Percentiles rank a stretch among this genome's conserved stretches.
Evolutionary conservation across 73 alveolate genomes (phyloP).

Genomic region (Paramecium primaurelia): DNA sequence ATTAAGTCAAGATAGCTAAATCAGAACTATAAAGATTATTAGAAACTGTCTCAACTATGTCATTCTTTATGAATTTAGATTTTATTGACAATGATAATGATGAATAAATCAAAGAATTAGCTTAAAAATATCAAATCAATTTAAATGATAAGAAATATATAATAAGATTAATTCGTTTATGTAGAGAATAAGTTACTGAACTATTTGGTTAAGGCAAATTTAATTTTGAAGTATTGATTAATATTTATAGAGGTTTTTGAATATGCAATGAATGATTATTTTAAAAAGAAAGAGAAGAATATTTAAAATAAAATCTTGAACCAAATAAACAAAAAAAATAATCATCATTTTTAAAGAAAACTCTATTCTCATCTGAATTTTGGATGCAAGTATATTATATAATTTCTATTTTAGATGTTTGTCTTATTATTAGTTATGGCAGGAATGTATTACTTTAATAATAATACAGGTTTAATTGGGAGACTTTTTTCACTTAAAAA

Average conservation of each 20-base stretch:
- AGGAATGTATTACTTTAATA: conserved; percentile 25
- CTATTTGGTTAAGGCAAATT: conserved; percentile 45
- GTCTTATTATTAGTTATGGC: not conserved
- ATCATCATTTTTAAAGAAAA: not conserved
- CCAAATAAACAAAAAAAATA: not conserved
- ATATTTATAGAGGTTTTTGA: not conserved
- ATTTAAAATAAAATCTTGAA: not conserved
- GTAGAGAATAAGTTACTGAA: conserved; percentile 40
- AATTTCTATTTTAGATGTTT: not conserved
- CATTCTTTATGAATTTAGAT: conserved; percentile 21
- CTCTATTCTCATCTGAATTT: conserved; percentile 1
- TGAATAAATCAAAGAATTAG: not conserved
- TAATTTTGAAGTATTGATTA: conserved; percentile 18
- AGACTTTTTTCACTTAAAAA: not conserved
- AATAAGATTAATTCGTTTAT: conserved; percentile 26
- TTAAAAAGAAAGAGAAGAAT: conserved; percentile 45
- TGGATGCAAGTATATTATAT: conserved; percentile 9
- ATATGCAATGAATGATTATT: conserved; percentile 48
- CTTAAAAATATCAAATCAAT: not conserved
- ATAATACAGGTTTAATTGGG: not conserved
- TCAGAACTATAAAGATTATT: conserved; percentile 4
- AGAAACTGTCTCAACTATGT: conserved; percentile 20
- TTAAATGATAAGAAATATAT: conserved; percentile 5
- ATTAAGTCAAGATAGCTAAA: conserved; percentile 37
- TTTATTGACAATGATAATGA: conserved; percentile 27